Evolutionary conservation across 2,329 filamentous ascomycete genomes (phyloP).

Genomic region (Neopestalotiopsis clavispora): DNA sequence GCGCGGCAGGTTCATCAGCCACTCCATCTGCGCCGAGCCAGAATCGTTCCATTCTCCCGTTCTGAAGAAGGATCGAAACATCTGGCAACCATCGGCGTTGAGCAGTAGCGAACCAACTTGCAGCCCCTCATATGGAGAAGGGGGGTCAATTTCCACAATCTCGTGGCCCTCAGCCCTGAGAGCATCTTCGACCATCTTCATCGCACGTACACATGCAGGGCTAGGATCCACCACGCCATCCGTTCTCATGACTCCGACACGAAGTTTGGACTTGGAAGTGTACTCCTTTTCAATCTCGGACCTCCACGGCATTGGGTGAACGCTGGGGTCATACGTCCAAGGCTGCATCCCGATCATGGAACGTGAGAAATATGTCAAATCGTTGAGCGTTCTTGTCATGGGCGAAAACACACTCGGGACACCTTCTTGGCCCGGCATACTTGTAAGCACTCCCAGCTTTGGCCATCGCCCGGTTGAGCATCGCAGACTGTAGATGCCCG

Average conservation of each 20-base stretch:
- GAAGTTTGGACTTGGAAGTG: constrained; percentile 64
- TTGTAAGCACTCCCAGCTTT: constrained; percentile 81
- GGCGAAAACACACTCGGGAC: constrained; percentile 89
- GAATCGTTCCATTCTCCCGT: constrained; percentile 79
- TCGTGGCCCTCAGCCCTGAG: constrained; percentile 77
- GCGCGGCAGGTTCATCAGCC: constrained; percentile 74
- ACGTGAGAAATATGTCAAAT: constrained; percentile 83
- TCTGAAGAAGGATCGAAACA: constrained; percentile 77
- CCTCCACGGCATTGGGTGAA: constrained; percentile 85
- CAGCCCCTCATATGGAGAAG: constrained; percentile 76
- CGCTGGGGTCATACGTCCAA: constrained; percentile 86
- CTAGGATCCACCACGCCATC: constrained; percentile 86
- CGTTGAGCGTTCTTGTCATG: constrained; percentile 85
- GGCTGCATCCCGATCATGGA: constrained; percentile 80
- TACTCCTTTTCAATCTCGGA: constrained; percentile 63
- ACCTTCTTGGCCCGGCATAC: constrained; percentile 92
- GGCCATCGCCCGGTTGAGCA: constrained; percentile 93
- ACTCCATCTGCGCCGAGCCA: constrained; percentile 76
- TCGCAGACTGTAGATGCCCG: constrained; percentile 83
- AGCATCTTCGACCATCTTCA: constrained; percentile 73
- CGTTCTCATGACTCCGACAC: constrained; percentile 77
- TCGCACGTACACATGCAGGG: constrained; percentile 79
- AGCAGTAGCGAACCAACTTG: constrained; percentile 79
- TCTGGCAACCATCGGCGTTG: constrained; percentile 82
- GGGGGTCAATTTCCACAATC: constrained; percentile 67